Evolutionary conservation across 768 basidiomycete species (phyloP), one percentile per base, ranked within the genome.

Genomic region (Boletus reticulatus): DNA sequence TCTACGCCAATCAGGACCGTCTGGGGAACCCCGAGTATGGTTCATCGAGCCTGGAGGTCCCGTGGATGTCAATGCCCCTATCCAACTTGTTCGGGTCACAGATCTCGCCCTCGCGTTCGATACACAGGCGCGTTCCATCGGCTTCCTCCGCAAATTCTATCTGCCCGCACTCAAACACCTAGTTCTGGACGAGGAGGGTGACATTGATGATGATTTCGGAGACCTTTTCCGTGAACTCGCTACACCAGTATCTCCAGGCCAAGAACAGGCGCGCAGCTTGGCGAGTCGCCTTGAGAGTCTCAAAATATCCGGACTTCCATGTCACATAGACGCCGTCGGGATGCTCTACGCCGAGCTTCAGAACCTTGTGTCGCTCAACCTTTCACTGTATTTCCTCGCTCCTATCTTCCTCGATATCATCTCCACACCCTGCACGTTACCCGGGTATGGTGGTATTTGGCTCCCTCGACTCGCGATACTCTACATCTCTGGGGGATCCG

Each of bases 1-100:
- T 4, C 73, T 91, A 11, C 76, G 73, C 38, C 63, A 75, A 46
- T 87, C 88, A 11, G 85, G 88, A 1, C 87, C 89, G 12, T 65
- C 70, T 2, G 80, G 74, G 34, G 56, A 64, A 16, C 73, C 76
- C 11, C 62, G 68, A 9, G 68, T 72, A 10, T 80, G 79, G 78
- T 34, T 53, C 44, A 48, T 54, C 20, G 63, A 61, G 41, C 55
- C 57, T 7, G 57, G 52, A 22, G 50, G 67, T 43, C 49, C 62
- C 13, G 59, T 55, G 6, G 62, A 68, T 19, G 73, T 72, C 55
- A 66, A 70, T 17, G 53, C 59, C 19, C 64, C 71, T 8, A 62
- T 80, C 43, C 55, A 57, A 39, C 54, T 72, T 20, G 62, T 17
- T 8, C 64, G 54, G 31, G 57, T 80, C 32, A 55, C 56, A 24